phyloP scores from a whole-genome alignment of 768 basidiomycete species.

The Tephrocybe rancida region DNA sequence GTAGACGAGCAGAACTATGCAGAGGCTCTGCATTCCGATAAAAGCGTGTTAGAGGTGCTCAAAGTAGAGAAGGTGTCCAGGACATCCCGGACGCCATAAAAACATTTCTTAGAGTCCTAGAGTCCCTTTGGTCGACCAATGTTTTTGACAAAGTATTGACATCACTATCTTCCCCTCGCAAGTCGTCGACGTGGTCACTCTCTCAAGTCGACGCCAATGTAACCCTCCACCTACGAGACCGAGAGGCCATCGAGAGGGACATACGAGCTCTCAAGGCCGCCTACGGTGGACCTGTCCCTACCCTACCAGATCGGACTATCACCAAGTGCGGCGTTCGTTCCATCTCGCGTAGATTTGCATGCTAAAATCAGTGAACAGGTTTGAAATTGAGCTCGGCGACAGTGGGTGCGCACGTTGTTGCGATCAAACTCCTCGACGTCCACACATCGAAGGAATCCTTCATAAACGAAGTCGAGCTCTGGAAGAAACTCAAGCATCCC shows the following conservation, averaged over 20 bases:
- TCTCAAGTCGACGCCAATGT: not conserved
- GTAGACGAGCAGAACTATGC: constrained; percentile 40
- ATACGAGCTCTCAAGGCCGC: constrained; percentile 1
- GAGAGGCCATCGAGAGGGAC: constrained; percentile 10
- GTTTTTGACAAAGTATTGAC: constrained; percentile 7
- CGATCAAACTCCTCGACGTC: constrained; percentile 70
- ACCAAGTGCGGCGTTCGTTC: too few species aligned
- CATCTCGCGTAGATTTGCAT: too few species aligned
- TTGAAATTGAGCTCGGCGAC: constrained; percentile 71
- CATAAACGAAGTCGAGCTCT: constrained; percentile 69
- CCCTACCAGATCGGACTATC: constrained; percentile 75
- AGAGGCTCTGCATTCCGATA: constrained; percentile 38
- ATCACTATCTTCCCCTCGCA: not conserved
- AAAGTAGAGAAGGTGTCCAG: constrained; percentile 38
- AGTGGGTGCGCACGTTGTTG: constrained; percentile 65
- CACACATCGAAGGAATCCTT: constrained; percentile 59
- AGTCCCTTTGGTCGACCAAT: constrained; percentile 20
- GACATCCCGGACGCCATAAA: constrained; percentile 61
- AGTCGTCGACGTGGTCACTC: constrained; percentile 16
- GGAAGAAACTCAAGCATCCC: constrained; percentile 70
- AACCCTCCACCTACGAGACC: constrained; percentile 1
- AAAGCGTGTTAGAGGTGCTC: constrained; percentile 44
- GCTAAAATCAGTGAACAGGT: too few species aligned
- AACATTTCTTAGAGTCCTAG: constrained; percentile 51
- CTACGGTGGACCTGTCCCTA: constrained; percentile 16